Evolutionary conservation across 352 stramenopile species (phyloP).

Genomic region (Proteromonas lacertae): DNA sequence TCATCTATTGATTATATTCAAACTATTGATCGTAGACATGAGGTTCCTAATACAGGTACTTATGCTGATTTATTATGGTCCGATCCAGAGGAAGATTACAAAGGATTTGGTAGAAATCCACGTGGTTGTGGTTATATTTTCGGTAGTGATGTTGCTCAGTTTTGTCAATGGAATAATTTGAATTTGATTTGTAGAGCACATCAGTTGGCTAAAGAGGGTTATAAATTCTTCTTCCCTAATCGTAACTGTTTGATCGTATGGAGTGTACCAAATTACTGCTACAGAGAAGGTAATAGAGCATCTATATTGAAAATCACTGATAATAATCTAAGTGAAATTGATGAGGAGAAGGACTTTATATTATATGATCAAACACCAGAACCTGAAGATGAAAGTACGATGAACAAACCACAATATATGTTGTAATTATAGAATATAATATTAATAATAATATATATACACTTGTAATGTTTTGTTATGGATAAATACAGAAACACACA

Average conservation of each 20-base stretch:
- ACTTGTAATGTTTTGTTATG: too few relatives aligned
- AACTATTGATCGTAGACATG: too few relatives aligned
- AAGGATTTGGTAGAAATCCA: conserved; percentile 11
- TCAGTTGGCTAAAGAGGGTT: conserved; percentile 71
- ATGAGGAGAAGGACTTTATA: too few relatives aligned
- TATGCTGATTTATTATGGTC: conserved; percentile 92
- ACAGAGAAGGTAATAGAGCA: conserved; percentile 75
- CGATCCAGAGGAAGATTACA: conserved; percentile 60
- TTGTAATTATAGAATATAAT: too few relatives aligned
- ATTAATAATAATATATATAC: too few relatives aligned
- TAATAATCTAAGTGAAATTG: too few relatives aligned
- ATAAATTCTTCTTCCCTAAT: conserved; percentile 60
- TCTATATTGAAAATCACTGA: conserved; percentile 78
- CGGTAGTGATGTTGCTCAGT: conserved; percentile 22
- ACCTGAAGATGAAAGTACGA: too few relatives aligned
- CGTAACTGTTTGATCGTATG: conserved; percentile 92
- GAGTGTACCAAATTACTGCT: conserved; percentile 94
- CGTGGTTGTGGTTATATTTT: conserved; percentile 13
- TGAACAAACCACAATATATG: too few relatives aligned
- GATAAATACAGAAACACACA: too few relatives aligned
- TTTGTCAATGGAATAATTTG: conserved; percentile 63
- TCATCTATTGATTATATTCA: too few relatives aligned
- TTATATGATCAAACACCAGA: too few relatives aligned
- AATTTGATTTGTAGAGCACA: conserved; percentile 62
- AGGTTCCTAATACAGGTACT: too few relatives aligned